Conservation (phyloP, 2,329 filamentous ascomycete genomes). For the Epichloe sibirici region DNA sequence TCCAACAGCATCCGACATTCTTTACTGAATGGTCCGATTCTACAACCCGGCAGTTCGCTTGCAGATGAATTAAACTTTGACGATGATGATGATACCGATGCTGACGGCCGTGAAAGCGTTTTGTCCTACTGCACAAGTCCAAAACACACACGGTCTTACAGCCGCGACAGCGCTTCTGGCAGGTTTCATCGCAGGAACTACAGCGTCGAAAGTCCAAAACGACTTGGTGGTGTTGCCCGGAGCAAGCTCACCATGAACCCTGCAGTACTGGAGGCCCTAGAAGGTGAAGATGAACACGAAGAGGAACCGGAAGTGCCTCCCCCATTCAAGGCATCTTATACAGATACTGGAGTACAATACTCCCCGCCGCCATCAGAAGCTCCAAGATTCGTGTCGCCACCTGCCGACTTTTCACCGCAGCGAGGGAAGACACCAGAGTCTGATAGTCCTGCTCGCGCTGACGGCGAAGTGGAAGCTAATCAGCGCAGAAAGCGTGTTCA, state of each 20-base stretch:
- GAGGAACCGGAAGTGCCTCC: conserved; percentile 23
- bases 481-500: conserved; percentile 59
- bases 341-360: conserved; percentile 68
- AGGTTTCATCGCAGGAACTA: conserved; percentile 41
- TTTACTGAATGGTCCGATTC: conserved; percentile 44
- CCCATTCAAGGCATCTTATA: conserved; percentile 42
- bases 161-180: conserved; percentile 41
- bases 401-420: conserved; percentile 24
- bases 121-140: conserved; percentile 34
- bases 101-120: conserved; percentile 54
- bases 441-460: conserved; percentile 31
- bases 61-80: conserved; percentile 88
- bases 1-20: conserved; percentile 65
- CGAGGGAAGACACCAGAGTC: conserved; percentile 28
- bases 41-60: conserved; percentile 59
- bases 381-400: conserved; percentile 25
- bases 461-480: conserved; percentile 58
- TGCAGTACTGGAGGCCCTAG: conserved; percentile 41
- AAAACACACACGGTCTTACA: conserved; percentile 40
- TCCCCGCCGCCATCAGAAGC: conserved; percentile 64
- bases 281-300: conserved; percentile 43
- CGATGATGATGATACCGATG: conserved; percentile 58
- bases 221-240: conserved; percentile 41
- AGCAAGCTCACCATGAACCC: conserved; percentile 42
- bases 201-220: conserved; percentile 45